Percentiles rank a stretch among this genome's conserved stretches.
These are phyloP conservation scores for Plantago lanceolata DNA, from an alignment of 305 asterid genomes.

Conservation along the genomic window DNA sequence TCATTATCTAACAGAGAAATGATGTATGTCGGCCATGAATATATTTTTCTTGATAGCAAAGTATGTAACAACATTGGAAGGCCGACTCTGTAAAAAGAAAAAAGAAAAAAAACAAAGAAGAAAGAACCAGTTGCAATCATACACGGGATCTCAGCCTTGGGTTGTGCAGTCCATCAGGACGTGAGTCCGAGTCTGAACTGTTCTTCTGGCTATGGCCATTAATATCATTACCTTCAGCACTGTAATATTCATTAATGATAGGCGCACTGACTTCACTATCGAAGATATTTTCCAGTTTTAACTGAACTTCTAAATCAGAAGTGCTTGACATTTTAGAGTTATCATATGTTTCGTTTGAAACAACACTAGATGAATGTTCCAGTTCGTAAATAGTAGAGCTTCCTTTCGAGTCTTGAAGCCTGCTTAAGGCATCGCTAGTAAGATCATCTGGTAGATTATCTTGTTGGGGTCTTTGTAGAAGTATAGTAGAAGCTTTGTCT, in stretches of 20 bases:
- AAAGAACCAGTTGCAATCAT: constrained; percentile 23
- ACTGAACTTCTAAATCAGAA: constrained; percentile 44
- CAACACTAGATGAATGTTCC: constrained; percentile 26
- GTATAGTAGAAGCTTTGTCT: constrained; percentile 21
- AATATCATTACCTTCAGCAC: constrained; percentile 38
- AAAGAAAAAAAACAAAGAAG: constrained; percentile 19
- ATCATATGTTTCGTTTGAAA: constrained; percentile 35
- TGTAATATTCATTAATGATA: constrained; percentile 43
- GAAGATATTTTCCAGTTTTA: constrained; percentile 32
- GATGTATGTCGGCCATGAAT: constrained; percentile 15
- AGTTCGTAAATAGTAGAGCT: constrained; percentile 31
- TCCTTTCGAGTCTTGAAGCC: constrained; percentile 26
- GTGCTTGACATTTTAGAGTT: constrained; percentile 59
- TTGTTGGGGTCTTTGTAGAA: constrained; percentile 27
- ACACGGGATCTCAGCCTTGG: constrained; percentile 88
- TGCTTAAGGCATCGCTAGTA: constrained; percentile 24
- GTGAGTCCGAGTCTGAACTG: constrained; percentile 43
- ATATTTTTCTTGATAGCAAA: constrained; percentile 18
- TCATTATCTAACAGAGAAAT: constrained; percentile 15
- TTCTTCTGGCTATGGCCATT: constrained; percentile 34
- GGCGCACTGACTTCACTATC: constrained; percentile 35
- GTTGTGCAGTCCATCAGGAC: constrained; percentile 45
- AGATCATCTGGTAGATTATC: constrained; percentile 32
- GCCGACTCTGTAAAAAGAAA: constrained; percentile 5
- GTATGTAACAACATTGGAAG: constrained; percentile 5